Conservation (phyloP, 2,329 filamentous ascomycete genomes). For the Cucurbitaria berberidis region DNA sequence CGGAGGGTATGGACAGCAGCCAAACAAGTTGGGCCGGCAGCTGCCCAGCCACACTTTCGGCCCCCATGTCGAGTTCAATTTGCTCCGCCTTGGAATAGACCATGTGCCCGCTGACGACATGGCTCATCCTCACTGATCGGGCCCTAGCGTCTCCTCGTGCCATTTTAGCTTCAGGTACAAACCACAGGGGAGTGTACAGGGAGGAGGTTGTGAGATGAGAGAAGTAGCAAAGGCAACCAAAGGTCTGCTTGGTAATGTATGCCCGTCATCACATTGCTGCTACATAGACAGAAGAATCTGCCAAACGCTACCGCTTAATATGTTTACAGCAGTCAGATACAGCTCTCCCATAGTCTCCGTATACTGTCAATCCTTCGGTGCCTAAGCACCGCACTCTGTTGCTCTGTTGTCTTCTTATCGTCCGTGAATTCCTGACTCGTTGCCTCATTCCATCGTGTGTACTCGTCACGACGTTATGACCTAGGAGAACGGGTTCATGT, state of each 20-base stretch:
- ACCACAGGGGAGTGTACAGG: neutral
- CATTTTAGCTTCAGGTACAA: slow-evolving; percentile 30
- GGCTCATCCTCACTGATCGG: slow-evolving; percentile 18
- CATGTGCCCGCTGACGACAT: slow-evolving; percentile 27
- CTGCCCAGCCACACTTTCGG: slow-evolving; percentile 39
- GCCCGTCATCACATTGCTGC: slow-evolving; percentile 36
- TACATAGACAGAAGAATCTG: slow-evolving; percentile 26
- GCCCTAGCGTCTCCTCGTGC: slow-evolving; percentile 20
- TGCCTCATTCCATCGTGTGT: neutral
- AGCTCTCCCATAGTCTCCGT: slow-evolving; percentile 6
- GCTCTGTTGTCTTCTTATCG: neutral
- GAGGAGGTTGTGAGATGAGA: neutral
- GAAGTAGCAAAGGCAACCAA: neutral
- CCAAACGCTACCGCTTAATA: slow-evolving; percentile 23
- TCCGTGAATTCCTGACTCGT: neutral
- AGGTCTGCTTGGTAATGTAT: slow-evolving; percentile 17
- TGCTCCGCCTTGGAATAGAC: slow-evolving; percentile 35
- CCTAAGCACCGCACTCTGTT: slow-evolving; percentile 7
- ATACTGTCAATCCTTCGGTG: neutral
- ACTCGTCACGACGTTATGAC: neutral
- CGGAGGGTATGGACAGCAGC: slow-evolving; percentile 23
- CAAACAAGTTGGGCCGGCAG: slow-evolving; percentile 28
- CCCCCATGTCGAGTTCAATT: slow-evolving; percentile 31
- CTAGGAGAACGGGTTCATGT: too few species aligned
- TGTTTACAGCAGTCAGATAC: slow-evolving; percentile 21